These are phyloP conservation scores for Eucalyptus cloeziana DNA, from an alignment of 345 rosid genomes.

Conservation along the genomic window DNA sequence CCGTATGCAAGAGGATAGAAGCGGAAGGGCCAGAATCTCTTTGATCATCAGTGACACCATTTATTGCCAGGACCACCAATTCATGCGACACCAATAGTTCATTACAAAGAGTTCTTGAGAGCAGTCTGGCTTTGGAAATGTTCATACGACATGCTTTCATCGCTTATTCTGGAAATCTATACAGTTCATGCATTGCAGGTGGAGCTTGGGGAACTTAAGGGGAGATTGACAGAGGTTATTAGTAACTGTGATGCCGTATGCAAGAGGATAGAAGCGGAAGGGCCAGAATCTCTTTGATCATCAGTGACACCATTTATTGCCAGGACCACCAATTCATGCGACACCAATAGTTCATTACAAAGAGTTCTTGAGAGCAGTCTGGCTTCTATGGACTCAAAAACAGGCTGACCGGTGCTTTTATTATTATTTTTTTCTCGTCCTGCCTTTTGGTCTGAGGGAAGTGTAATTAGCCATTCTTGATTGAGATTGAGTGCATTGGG, in stretches of 20 bases:
- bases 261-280: slow-evolving; percentile 66
- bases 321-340: neutral
- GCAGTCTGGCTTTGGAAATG: neutral
- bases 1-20: slow-evolving; percentile 67
- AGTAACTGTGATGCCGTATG: slow-evolving; percentile 68
- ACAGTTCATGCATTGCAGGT: slow-evolving; percentile 82
- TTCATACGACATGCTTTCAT: neutral
- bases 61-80: neutral
- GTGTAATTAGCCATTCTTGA: neutral
- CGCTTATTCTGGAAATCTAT: neutral
- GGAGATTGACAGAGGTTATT: slow-evolving; percentile 77
- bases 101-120: neutral
- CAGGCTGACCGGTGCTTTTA: neutral
- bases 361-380: neutral
- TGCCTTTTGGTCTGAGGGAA: neutral
- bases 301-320: slow-evolving; percentile 40
- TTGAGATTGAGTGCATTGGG: neutral
- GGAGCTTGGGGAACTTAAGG: slow-evolving; percentile 86
- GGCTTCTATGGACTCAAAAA: neutral
- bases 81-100: neutral
- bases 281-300: slow-evolving; percentile 63
- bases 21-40: slow-evolving; percentile 79
- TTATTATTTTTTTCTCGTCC: neutral
- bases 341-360: neutral
- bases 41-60: slow-evolving; percentile 39